Conservation (phyloP, 2,329 filamentous ascomycete species). For the Tympanopsis confertula region DNA sequence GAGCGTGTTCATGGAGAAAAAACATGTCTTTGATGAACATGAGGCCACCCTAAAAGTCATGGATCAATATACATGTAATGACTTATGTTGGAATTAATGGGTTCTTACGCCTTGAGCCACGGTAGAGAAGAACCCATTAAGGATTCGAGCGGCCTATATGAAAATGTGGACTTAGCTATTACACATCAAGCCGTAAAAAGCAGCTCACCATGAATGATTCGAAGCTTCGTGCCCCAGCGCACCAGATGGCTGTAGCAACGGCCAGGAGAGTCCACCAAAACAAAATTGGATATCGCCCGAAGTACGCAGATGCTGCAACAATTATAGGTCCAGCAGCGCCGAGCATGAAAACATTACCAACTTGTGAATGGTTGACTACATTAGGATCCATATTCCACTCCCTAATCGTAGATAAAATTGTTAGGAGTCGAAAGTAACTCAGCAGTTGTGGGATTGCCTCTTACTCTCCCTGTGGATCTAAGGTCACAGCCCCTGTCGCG, state of each 20-base stretch:
- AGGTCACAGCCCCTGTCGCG: slow-evolving; percentile 27
- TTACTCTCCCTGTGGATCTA: slow-evolving; percentile 28
- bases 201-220: slow-evolving; percentile 30
- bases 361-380: slow-evolving; percentile 36
- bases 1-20: slow-evolving; percentile 43
- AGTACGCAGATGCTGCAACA: slow-evolving; percentile 26
- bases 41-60: slow-evolving; percentile 30
- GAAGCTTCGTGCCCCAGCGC: slow-evolving; percentile 28
- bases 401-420: slow-evolving; percentile 8
- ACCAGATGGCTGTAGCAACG: slow-evolving; percentile 28
- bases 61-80: slow-evolving; percentile 6
- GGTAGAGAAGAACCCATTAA: slow-evolving; percentile 35
- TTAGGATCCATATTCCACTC: slow-evolving; percentile 35
- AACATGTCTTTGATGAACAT: slow-evolving; percentile 46
- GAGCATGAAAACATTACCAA: slow-evolving; percentile 38
- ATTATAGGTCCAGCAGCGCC: slow-evolving; percentile 23
- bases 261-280: slow-evolving; percentile 25
- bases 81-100: slow-evolving; percentile 6
- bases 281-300: slow-evolving; percentile 29
- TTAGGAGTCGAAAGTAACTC: background rate
- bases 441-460: slow-evolving; percentile 2
- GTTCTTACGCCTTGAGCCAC: slow-evolving; percentile 11
- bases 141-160: slow-evolving; percentile 23
- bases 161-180: too few relatives aligned
- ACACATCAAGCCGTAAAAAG: background rate